Evolutionary conservation across 768 basidiomycete genomes (phyloP).

Genomic region (Tricholoma sp.): DNA sequence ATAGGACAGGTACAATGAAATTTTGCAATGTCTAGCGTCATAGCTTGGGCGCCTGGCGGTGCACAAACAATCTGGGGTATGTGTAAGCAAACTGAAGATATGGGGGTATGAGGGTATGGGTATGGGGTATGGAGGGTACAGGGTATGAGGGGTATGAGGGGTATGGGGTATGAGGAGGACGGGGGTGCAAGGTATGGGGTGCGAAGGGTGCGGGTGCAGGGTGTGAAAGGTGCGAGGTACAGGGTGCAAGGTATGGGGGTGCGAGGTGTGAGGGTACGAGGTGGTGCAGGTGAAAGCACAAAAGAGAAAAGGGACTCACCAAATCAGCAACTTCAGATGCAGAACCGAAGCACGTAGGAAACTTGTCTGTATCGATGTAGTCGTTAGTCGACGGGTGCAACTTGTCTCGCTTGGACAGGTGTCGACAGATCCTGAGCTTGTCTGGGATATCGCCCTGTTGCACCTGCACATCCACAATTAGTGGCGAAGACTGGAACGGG

Average conservation of each 20-base stretch:
- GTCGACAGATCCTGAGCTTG: conserved; percentile 22
- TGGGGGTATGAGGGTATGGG: background rate
- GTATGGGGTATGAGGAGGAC: background rate
- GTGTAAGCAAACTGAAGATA: background rate
- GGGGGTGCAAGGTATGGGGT: background rate
- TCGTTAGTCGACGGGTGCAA: conserved; percentile 17
- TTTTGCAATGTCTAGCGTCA: conserved; percentile 26
- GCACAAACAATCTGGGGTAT: conserved; percentile 22
- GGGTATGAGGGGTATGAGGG: background rate
- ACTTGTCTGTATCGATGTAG: conserved; percentile 18
- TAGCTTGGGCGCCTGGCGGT: conserved; percentile 26
- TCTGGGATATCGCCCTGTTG: conserved; percentile 19
- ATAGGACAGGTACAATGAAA: conserved; percentile 31
- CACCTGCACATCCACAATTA: conserved; percentile 19
- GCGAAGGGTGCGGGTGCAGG: background rate
- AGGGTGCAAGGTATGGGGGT: background rate
- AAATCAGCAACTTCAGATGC: conserved; percentile 20
- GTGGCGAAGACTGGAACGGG: conserved; percentile 24
- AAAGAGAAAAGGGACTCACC: conserved; percentile 14
- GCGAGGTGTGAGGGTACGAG: background rate
- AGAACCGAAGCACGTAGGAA: conserved; percentile 23
- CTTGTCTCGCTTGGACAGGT: conserved; percentile 20
- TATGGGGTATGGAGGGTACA: conserved; percentile 5
- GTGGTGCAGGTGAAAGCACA: background rate
- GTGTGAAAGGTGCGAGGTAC: background rate